These are phyloP conservation scores for Leccinum variicolor DNA, from an alignment of 768 basidiomycete genomes.

Conservation along the genomic window DNA sequence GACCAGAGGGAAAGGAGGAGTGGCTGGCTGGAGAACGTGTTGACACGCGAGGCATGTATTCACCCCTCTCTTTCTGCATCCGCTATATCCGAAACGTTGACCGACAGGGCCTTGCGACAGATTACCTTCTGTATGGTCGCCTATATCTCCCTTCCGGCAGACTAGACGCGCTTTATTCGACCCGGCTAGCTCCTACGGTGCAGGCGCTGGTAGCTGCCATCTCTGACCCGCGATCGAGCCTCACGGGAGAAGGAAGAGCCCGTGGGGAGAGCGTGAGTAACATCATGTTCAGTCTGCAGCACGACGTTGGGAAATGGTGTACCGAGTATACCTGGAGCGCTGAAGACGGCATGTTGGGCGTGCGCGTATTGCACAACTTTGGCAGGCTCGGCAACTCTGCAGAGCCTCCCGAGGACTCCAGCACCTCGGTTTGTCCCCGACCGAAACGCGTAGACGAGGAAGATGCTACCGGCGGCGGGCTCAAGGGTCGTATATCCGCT, in stretches of 20 bases:
- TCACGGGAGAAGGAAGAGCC: conserved; percentile 37
- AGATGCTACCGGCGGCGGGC: conserved; percentile 86
- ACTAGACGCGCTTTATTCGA: conserved; percentile 87
- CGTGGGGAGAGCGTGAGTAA: conserved; percentile 56
- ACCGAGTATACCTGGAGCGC: conserved; percentile 94
- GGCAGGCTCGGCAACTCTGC: conserved; percentile 53
- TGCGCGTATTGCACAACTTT: conserved; percentile 89
- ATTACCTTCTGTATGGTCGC: conserved; percentile 92
- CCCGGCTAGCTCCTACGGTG: conserved; percentile 70
- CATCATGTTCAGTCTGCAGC: conserved; percentile 81
- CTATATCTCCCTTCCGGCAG: conserved; percentile 86
- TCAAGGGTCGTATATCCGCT: conserved; percentile 86
- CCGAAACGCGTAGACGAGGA: conserved; percentile 91
- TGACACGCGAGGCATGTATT: conserved; percentile 63
- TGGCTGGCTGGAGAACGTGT: conserved; percentile 81
- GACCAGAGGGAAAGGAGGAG: conserved; percentile 75
- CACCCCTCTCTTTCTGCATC: neutral
- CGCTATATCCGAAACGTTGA: conserved; percentile 19
- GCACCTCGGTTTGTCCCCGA: conserved; percentile 28
- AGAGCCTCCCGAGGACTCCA: conserved; percentile 35
- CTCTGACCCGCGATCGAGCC: conserved; percentile 65
- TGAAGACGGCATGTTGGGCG: conserved; percentile 91
- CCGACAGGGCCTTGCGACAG: conserved; percentile 38
- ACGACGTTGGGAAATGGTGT: conserved; percentile 90
- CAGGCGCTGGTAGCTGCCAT: conserved; percentile 86